Base-by-base conservation (phyloP, 2,329 filamentous ascomycete species). In the Ciborinia camelliae region DNA sequence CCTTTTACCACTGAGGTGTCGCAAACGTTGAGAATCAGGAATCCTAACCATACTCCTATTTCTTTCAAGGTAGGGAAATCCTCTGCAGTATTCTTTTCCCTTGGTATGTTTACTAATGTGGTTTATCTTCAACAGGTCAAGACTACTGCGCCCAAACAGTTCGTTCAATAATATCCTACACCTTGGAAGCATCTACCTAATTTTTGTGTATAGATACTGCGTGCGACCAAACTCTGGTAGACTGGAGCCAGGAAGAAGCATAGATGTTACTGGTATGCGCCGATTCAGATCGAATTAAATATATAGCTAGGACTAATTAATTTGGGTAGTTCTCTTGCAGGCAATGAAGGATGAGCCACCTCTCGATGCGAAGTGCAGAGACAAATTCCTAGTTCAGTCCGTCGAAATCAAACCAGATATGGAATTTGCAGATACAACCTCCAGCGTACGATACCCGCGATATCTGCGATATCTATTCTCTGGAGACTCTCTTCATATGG, bases 141-240 rank as follows among this genome's bases (percentile, higher is more conserved):
- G 87, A 99, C 95, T 57, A 99, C 95, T 68, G 95, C 95, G 58
- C 95, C 95, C 41, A 98, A 98, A 81, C 95, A 98, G 94, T 99
- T 90, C 75, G 90, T 71, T 67, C 10, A 58, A 63, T 52, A 18
- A 41, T 18, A 48, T 14, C 23, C 30, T 7, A 41, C 23, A 48
- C 32, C 43, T 28, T 48, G 23, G 32, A 26, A 48, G 15, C 26
- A 39, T 23, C 18, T 1, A 41, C 58, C 48, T 63, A 63, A 63
- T 50, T 50, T 8, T 58, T 58, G 35, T 41, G 66, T 69, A 47
- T 74, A 97, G 94, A 83, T 99, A 99, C 81, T 98, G 95, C 78
- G 94, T 98, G 66, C 89, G 95, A 74, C 94, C 95, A 65, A 98
- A 99, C 82, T 97, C 93, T 61, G 95, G 95, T 73, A 90, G 93